Evolutionary conservation across 2,329 filamentous ascomycete genomes (phyloP), one percentile per base, ranked within the genome.

Genomic region (Zymoseptoria crescenta): DNA sequence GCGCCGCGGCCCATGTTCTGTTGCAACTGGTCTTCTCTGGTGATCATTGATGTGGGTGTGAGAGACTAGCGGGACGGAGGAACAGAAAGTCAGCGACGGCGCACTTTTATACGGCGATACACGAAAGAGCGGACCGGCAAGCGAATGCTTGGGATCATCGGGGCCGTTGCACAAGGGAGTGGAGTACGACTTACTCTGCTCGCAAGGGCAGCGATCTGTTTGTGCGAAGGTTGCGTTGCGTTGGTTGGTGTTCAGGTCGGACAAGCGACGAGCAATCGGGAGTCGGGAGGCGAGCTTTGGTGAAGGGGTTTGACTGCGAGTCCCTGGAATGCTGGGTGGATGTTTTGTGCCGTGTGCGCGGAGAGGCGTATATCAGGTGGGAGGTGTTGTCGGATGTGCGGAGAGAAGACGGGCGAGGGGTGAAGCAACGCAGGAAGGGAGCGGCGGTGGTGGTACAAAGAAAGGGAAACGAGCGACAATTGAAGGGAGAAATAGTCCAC

Each of bases 1-100:
- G 76, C 76, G 61, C 77, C 77, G 64, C 77, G 76, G 59, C 76
- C 76, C 77, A 79, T 79, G 72, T 77, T 77, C 59, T 65, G 63
- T 55, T 72, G 69, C 63, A 71, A 69, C 58, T 52, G 52, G 54
- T 71, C 72, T 61, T 74, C 73, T 71, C 73, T 72, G 70, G 73
- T 65, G 65, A 78, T 77, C 76, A 77, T 77, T 59, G 59, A 53
- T 56, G 55, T 58, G 56, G 57, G 59, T 51, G 55, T 63, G n/a
- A n/a, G n/a, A n/a, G n/a, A n/a, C 56, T 63, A 62, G 51, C 52
- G 56, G 56, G 41, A 52, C n/a, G 49, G 50, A 30, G 45, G 30
- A 52, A 16, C n/a, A 54, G n/a, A 49, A 57, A n/a, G 60, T 64
- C 58, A 64, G 64, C 57, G 57, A 51, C 45, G 10, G 53, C n/a